These are phyloP conservation scores for Mortierella claussenii DNA, from an alignment of 192 early-diverging fungal genomes.

Conservation along the genomic window DNA sequence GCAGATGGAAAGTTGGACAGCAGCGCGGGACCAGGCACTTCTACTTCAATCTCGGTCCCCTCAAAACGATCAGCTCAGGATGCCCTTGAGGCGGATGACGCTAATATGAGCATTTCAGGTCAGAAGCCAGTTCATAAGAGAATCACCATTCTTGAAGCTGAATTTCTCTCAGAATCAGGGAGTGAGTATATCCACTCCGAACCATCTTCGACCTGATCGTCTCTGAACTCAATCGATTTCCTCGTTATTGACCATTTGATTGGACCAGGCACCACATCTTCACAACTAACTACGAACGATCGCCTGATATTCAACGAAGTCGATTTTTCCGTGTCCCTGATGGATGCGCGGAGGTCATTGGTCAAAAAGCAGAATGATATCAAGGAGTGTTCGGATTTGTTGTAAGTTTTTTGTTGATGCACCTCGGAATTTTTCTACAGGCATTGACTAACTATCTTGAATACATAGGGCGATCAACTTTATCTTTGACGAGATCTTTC, in stretches of 20 bases:
- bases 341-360: not conserved
- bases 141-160: too few species aligned
- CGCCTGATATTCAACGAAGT: not conserved
- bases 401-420: too few species aligned
- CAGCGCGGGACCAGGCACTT: too few species aligned
- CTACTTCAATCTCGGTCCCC: too few species aligned
- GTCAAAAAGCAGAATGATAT: conserved; percentile 9
- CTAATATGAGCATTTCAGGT: too few species aligned
- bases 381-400: not conserved
- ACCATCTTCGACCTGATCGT: conserved; percentile 12
- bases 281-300: not conserved
- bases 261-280: conserved; percentile 8
- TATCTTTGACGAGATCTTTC: not conserved
- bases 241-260: conserved; percentile 1
- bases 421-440: too few species aligned
- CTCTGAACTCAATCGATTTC: conserved; percentile 12
- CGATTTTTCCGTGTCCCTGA: not conserved
- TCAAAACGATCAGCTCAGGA: too few species aligned
- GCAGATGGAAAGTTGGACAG: too few species aligned
- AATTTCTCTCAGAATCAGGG: too few species aligned
- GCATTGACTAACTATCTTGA: not conserved
- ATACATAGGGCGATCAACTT: not conserved
- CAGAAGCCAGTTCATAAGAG: too few species aligned
- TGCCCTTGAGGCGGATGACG: too few species aligned
- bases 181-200: too few species aligned